Evolutionary conservation across 2,329 filamentous ascomycete genomes (phyloP).

Genomic region (Magnaporthiopsis rhizophila): DNA sequence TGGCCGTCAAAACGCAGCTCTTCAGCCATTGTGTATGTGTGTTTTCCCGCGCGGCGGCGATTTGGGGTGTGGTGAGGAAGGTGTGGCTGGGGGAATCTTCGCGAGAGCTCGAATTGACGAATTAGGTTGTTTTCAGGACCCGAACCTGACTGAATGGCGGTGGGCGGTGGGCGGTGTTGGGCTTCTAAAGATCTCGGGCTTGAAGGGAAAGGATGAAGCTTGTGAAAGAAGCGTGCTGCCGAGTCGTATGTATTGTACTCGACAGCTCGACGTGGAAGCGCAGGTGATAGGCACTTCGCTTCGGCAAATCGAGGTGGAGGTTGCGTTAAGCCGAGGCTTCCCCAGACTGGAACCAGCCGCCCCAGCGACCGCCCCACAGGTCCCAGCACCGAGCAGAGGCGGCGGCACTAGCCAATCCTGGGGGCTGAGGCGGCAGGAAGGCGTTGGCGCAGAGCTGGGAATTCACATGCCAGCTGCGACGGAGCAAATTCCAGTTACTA

Average conservation of each 20-base stretch:
- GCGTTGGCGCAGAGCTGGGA: background rate
- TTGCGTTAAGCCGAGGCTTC: slow-evolving; percentile 9
- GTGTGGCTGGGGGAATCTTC: background rate
- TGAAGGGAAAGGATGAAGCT: background rate
- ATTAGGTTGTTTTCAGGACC: background rate
- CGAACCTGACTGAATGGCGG: background rate
- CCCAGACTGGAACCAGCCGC: slow-evolving; percentile 7
- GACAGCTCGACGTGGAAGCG: background rate
- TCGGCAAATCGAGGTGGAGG: background rate
- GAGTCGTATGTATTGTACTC: background rate
- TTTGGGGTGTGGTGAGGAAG: background rate
- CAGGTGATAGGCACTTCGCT: background rate
- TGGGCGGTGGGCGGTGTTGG: background rate
- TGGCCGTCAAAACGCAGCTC: slow-evolving; percentile 77
- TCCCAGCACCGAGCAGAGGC: background rate
- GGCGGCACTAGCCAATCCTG: background rate
- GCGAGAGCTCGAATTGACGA: background rate
- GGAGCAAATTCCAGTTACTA: too few relatives aligned
- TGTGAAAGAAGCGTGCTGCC: background rate
- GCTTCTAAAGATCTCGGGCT: background rate
- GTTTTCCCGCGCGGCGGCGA: background rate
- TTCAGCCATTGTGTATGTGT: slow-evolving; percentile 39
- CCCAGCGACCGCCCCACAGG: background rate
- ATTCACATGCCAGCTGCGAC: background rate
- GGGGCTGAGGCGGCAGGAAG: background rate